A percentile compares a stretch with the other conserved stretches of the same genome.
Evolutionary conservation across 306 rosid genomes (phyloP).

Genomic region (Inga oerstediana): DNA sequence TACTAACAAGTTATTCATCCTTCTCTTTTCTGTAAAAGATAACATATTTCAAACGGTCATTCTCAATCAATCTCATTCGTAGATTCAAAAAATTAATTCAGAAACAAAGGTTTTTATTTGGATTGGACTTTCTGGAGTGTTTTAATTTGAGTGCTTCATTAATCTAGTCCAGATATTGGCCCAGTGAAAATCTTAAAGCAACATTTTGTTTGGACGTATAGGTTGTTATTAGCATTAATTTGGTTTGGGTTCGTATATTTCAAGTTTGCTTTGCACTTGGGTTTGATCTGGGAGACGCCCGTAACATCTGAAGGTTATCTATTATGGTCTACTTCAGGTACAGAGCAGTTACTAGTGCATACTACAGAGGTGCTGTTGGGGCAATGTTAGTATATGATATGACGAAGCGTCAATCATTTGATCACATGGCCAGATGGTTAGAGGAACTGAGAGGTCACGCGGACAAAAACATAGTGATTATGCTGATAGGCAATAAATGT

Average conservation of each 20-base stretch:
- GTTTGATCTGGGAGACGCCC: background rate
- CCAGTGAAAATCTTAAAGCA: background rate
- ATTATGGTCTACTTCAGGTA: conserved; percentile 49
- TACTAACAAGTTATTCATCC: background rate
- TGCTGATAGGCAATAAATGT: conserved; percentile 89
- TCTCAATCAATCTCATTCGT: background rate
- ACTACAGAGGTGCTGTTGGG: conserved; percentile 92
- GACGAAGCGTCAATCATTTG: conserved; percentile 89
- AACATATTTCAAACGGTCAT: background rate
- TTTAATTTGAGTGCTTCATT: background rate
- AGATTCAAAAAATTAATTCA: background rate
- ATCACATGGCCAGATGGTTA: conserved; percentile 89
- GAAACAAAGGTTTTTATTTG: background rate
- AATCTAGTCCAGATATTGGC: background rate
- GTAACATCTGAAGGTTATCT: conserved; percentile 16
- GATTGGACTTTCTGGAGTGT: background rate
- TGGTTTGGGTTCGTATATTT: background rate
- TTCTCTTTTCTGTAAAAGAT: background rate
- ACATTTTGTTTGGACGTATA: conserved; percentile 8
- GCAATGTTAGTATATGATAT: conserved; percentile 91
- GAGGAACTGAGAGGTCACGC: conserved; percentile 87
- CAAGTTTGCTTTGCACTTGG: background rate
- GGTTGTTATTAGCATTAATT: background rate
- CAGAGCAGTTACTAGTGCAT: conserved; percentile 92
- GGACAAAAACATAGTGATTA: conserved; percentile 74